Evolutionary conservation across 2,329 filamentous ascomycete genomes (phyloP), one percentile per base, ranked within the genome.

Genomic region (Huntiella bhutanensis): DNA sequence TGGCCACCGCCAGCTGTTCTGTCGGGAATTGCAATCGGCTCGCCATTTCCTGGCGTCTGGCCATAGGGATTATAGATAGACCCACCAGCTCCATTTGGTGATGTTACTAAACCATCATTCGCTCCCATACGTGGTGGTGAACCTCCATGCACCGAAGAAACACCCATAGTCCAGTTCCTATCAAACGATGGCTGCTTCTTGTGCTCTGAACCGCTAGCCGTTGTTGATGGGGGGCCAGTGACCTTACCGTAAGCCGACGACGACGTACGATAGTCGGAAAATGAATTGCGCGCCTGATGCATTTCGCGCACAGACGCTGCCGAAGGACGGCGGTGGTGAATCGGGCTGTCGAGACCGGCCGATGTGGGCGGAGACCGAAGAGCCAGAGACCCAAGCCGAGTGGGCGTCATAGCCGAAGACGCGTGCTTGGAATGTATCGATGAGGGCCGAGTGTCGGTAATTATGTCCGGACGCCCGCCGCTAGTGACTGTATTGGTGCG

Each of bases 241-340:
- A 38, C 47, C 13, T 80, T 54, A 92, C 85, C 42, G 83, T 85
- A 2, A 84, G 91, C 2, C 83, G 88, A 1, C 87, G 95, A 62
- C 92, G 86, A 49, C 86, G 80, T 39, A 36, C 48, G 48, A 33
- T 49, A 49, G 19, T 49, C 48, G 32, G 48, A 49, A 38, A 49
- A 49, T 37, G 48, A 49, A 43, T 49, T 49, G 37, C 86, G 75
- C 36, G 81, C 83, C 58, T 93, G 84, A 55, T 91, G 79, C 54
- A 92, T 65, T 49, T 85, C 82, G 54, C 85, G 74, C 36, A 92
- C 71, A 8, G 82, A 88, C 34, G 84, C 83, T 49, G 84, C 83
- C 10, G 84, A 92, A 3, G 85, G 82, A 45, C 74, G 67, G 57
- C 71, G 35, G 59, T 62, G 34, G 64, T 47, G 66, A 22, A 64